Percentiles rank a stretch among this genome's conserved stretches.
These are phyloP conservation scores for Tetrapisispora namnaoensis DNA, from an alignment of 805 yeast genomes.

Conservation along the genomic window DNA sequence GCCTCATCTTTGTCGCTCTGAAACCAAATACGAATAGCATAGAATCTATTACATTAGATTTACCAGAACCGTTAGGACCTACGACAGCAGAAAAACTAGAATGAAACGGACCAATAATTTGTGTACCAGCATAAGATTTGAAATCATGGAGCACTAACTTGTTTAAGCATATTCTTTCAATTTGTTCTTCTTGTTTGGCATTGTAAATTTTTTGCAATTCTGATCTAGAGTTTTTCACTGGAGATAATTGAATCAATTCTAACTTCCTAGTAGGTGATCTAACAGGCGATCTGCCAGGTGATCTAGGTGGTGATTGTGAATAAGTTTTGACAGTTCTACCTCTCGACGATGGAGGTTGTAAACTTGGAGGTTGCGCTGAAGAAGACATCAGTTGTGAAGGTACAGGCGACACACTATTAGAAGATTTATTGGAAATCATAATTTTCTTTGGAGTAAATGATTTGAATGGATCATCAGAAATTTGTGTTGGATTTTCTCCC, in stretches of 20 bases:
- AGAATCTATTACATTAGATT: conserved; percentile 94
- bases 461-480: background rate
- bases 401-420: conserved; percentile 15
- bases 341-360: conserved; percentile 28
- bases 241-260: conserved; percentile 36
- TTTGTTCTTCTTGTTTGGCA: conserved; percentile 29
- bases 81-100: conserved; percentile 92
- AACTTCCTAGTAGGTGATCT: conserved; percentile 33
- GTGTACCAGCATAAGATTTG: conserved; percentile 92
- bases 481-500: background rate
- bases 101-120: conserved; percentile 90
- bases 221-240: conserved; percentile 29
- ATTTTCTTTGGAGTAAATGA: conserved; percentile 23
- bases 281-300: conserved; percentile 25
- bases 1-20: conserved; percentile 94
- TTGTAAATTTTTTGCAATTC: conserved; percentile 24
- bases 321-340: conserved; percentile 27
- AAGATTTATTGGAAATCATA: conserved; percentile 12
- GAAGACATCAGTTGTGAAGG: conserved; percentile 20
- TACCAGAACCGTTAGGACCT: conserved; percentile 98
- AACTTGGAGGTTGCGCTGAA: conserved; percentile 19
- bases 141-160: conserved; percentile 71
- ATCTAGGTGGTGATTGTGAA: conserved; percentile 24
- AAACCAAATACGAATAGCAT: conserved; percentile 95
- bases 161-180: conserved; percentile 57